Evolutionary conservation across 106 monocot species (phyloP).

Genomic region (Cymbidium sinense): DNA sequence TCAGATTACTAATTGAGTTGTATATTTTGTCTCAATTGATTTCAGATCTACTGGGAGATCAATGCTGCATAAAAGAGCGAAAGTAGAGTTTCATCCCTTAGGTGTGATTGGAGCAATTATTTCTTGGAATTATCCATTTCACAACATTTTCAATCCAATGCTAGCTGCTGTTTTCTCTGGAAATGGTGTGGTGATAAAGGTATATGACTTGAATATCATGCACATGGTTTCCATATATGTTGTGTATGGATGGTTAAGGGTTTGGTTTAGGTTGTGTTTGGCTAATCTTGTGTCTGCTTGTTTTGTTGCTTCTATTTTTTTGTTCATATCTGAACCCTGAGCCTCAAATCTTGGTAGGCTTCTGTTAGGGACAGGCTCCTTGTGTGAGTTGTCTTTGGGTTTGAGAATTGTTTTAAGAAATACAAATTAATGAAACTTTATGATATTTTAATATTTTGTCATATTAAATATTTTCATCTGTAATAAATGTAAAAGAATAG

Average conservation of each 20-base stretch:
- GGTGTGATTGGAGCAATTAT: conserved; percentile 99
- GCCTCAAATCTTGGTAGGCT: neutral
- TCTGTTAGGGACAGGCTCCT: neutral
- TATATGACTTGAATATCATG: conserved; percentile 19
- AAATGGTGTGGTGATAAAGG: conserved; percentile 94
- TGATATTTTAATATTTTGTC: neutral
- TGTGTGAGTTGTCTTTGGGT: neutral
- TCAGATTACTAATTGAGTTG: neutral
- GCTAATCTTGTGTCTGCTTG: neutral
- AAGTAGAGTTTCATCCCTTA: conserved; percentile 92
- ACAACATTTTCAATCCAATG: conserved; percentile 97
- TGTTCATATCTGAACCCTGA: too few species aligned
- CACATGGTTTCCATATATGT: neutral
- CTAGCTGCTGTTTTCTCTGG: conserved; percentile 97
- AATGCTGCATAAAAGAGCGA: conserved; percentile 95
- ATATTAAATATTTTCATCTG: neutral
- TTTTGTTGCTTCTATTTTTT: neutral
- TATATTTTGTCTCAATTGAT: neutral
- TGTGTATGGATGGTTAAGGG: neutral
- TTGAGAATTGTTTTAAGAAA: neutral
- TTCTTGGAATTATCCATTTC: conserved; percentile 99
- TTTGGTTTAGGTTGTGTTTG: neutral
- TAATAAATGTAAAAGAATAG: neutral
- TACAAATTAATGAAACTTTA: neutral
- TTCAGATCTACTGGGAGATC: conserved; percentile 77